A percentile compares a stretch with the other conserved stretches of the same genome.
phyloP scores from a whole-genome alignment of 805 yeast genomes.

The Tetrapisispora phaffii region DNA sequence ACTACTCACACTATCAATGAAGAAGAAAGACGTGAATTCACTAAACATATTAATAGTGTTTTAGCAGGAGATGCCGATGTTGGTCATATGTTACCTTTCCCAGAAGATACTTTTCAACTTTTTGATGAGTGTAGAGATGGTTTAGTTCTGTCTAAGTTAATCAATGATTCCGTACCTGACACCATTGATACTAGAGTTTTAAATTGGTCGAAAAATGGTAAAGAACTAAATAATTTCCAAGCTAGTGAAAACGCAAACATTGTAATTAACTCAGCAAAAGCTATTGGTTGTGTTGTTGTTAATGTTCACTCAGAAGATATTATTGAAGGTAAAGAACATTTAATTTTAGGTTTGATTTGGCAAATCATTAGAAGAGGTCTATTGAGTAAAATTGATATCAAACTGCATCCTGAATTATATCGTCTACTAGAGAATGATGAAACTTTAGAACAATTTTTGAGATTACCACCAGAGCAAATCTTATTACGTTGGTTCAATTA shows the following conservation, averaged over 20 bases:
- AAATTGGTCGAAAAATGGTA: constrained; percentile 75
- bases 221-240: constrained; percentile 81
- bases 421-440: constrained; percentile 92
- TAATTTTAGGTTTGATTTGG: constrained; percentile 88
- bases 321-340: constrained; percentile 87
- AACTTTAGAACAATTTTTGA: constrained; percentile 89
- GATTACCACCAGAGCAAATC: constrained; percentile 96
- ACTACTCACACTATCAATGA: constrained; percentile 94
- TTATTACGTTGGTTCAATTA: constrained; percentile 95
- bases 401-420: constrained; percentile 91
- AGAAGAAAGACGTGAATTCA: constrained; percentile 92
- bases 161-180: constrained; percentile 96
- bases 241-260: constrained; percentile 96
- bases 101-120: constrained; percentile 86
- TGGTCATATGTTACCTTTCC: constrained; percentile 80
- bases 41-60: constrained; percentile 89
- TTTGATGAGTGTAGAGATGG: constrained; percentile 97
- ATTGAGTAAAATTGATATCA: constrained; percentile 89
- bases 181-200: constrained; percentile 96
- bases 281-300: constrained; percentile 96
- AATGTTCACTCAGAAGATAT: constrained; percentile 95
- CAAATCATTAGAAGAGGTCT: constrained; percentile 95
- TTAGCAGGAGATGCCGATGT: constrained; percentile 80
- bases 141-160: constrained; percentile 79
- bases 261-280: constrained; percentile 96